phyloP scores from a whole-genome alignment of 208 protist genomes.

The Trypanosoma caninum region DNA sequence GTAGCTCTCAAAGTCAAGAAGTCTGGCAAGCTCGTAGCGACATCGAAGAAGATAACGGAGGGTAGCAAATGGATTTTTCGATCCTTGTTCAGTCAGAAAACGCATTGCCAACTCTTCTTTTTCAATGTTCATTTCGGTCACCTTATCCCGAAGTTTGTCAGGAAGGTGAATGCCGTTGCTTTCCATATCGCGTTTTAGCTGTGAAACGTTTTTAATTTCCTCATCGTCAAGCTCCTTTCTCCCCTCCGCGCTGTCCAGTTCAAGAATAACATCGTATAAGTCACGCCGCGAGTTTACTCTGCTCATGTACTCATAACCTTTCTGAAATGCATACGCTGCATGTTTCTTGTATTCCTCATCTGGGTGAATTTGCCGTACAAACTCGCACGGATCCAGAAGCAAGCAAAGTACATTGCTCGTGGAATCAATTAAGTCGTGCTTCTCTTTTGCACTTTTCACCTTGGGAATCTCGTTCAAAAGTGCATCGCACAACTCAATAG shows the following conservation, averaged over 20 bases:
- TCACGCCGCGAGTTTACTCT: constrained; percentile 85
- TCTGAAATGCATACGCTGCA: constrained; percentile 77
- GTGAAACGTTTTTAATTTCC: constrained; percentile 87
- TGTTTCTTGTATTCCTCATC: constrained; percentile 78
- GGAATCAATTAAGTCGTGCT: constrained; percentile 90
- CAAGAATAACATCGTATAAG: constrained; percentile 83
- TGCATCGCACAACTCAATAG: constrained; percentile 66
- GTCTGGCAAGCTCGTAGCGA: constrained; percentile 76
- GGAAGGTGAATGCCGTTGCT: constrained; percentile 89
- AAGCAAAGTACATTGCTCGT: constrained; percentile 92
- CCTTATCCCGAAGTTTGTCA: constrained; percentile 62
- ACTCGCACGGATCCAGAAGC: constrained; percentile 90
- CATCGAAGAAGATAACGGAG: constrained; percentile 78
- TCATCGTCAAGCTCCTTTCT: constrained; percentile 66
- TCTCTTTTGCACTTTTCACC: constrained; percentile 58
- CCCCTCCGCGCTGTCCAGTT: constrained; percentile 65
- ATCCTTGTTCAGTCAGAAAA: constrained; percentile 71
- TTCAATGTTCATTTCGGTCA: constrained; percentile 87
- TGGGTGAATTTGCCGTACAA: constrained; percentile 90
- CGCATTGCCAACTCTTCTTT: constrained; percentile 86
- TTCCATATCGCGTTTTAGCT: constrained; percentile 91
- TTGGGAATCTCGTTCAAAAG: constrained; percentile 74
- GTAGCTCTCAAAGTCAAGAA: constrained; percentile 85
- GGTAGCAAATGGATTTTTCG: constrained; percentile 68
- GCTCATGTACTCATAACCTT: constrained; percentile 89